A percentile compares a stretch with the other conserved stretches of the same genome.
Conservation (phyloP, 1,139 yeast genomes). For the Geotrichum carabidarum region DNA sequence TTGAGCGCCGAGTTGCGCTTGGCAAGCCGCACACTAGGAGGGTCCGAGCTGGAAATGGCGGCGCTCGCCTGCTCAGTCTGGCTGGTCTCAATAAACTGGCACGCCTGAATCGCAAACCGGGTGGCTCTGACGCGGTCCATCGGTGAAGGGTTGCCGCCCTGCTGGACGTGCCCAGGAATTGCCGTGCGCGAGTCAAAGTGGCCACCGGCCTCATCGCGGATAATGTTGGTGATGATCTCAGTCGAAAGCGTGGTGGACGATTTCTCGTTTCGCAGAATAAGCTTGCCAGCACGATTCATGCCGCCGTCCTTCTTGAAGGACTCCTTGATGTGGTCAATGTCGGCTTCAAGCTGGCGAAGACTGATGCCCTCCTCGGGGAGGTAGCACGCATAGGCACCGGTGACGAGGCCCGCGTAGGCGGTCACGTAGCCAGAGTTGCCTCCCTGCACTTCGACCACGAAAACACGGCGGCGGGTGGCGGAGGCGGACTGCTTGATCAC, state of each 20-base stretch:
- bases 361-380: constrained; percentile 85
- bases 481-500: constrained; percentile 93
- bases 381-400: constrained; percentile 90
- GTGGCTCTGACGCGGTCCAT: constrained; percentile 91
- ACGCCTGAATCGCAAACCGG: constrained; percentile 81
- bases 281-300: constrained; percentile 76
- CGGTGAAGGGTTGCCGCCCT: constrained; percentile 93
- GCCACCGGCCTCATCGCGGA: constrained; percentile 69
- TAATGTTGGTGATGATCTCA: constrained; percentile 72
- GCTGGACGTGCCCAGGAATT: constrained; percentile 97
- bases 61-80: constrained; percentile 24
- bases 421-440: constrained; percentile 94
- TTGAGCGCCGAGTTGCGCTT: constrained; percentile 35
- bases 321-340: constrained; percentile 62
- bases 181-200: constrained; percentile 90
- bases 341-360: constrained; percentile 67
- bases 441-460: constrained; percentile 96
- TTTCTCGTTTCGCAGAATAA: constrained; percentile 76
- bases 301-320: constrained; percentile 74
- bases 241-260: constrained; percentile 82
- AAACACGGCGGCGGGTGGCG: constrained; percentile 88
- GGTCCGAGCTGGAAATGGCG: background rate
- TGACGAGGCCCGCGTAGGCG: constrained; percentile 77
- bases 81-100: constrained; percentile 66
- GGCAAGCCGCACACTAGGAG: background rate